Evolutionary conservation across 1,139 yeast genomes (phyloP).

Genomic region (Candida neerlandica): DNA sequence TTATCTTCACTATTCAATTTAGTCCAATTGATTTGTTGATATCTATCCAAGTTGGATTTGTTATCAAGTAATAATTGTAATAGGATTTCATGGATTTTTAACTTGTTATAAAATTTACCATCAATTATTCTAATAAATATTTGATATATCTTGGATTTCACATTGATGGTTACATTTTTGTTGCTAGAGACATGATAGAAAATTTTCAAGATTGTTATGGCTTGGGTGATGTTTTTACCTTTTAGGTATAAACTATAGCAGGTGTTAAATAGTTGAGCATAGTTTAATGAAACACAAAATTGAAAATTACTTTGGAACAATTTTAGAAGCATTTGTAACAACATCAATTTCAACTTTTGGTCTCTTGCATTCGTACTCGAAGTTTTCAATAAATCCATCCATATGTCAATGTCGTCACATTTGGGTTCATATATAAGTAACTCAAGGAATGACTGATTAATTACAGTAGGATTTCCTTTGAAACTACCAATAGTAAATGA

Average conservation of each 20-base stretch:
- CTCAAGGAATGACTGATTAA: slow-evolving; percentile 46
- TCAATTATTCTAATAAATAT: slow-evolving; percentile 33
- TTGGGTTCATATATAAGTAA: slow-evolving; percentile 38
- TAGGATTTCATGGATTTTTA: slow-evolving; percentile 33
- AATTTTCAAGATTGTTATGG: slow-evolving; percentile 35
- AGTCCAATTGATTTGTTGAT: slow-evolving; percentile 24
- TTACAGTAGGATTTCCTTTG: slow-evolving; percentile 52
- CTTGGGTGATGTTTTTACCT: slow-evolving; percentile 38
- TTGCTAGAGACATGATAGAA: slow-evolving; percentile 34
- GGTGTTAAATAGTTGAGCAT: slow-evolving; percentile 41
- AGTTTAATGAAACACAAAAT: slow-evolving; percentile 11
- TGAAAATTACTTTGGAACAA: slow-evolving; percentile 35
- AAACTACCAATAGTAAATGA: slow-evolving; percentile 62
- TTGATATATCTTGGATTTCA: slow-evolving; percentile 20
- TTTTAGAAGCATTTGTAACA: slow-evolving; percentile 37
- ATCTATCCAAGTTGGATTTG: slow-evolving; percentile 11
- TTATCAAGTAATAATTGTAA: slow-evolving; percentile 32
- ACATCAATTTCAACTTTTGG: slow-evolving; percentile 22
- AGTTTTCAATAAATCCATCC: slow-evolving; percentile 10
- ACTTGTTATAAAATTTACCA: slow-evolving; percentile 32
- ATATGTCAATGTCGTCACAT: slow-evolving; percentile 15
- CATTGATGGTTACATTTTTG: slow-evolving; percentile 7
- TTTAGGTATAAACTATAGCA: slow-evolving; percentile 60
- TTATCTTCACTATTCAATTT: slow-evolving; percentile 11
- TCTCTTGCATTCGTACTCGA: slow-evolving; percentile 17